Evolutionary conservation across 2,329 filamentous ascomycete genomes (phyloP).

Genomic region (Diaporthe velutina): DNA sequence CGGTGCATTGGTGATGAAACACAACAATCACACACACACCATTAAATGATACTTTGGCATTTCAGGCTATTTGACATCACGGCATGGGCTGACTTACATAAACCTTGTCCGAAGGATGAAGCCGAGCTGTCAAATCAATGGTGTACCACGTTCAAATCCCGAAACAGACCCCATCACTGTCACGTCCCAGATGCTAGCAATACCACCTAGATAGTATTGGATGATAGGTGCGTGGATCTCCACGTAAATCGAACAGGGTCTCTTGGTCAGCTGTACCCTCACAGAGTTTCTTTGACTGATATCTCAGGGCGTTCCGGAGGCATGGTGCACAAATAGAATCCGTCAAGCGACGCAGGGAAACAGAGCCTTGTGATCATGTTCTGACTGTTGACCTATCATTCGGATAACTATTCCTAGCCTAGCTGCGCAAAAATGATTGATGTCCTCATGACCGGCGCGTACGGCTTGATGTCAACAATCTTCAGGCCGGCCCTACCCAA

Average conservation of each 20-base stretch:
- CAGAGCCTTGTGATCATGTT: neutral
- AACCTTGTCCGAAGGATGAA: neutral
- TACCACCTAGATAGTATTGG: neutral
- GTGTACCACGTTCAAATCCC: no score
- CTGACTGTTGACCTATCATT: neutral
- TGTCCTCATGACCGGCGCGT: conserved; percentile 1
- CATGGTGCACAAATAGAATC: neutral
- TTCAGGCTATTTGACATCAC: neutral
- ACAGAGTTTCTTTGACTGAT: neutral
- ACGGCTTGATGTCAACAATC: conserved; percentile 1
- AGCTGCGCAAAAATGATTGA: neutral
- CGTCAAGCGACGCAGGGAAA: neutral
- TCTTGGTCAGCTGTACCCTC: neutral
- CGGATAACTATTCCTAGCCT: neutral
- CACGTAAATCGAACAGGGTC: neutral
- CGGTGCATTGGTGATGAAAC: neutral
- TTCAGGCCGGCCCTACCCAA: neutral
- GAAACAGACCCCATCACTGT: no score
- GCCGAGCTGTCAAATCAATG: no score
- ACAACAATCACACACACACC: neutral
- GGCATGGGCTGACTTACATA: neutral
- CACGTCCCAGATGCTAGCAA: no score
- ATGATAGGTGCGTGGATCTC: neutral
- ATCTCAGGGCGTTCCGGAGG: neutral
- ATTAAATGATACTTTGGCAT: neutral